Evolutionary conservation across 495 filamentous ascomycete genomes (phyloP).

Genomic region (Xylaria longipes): DNA sequence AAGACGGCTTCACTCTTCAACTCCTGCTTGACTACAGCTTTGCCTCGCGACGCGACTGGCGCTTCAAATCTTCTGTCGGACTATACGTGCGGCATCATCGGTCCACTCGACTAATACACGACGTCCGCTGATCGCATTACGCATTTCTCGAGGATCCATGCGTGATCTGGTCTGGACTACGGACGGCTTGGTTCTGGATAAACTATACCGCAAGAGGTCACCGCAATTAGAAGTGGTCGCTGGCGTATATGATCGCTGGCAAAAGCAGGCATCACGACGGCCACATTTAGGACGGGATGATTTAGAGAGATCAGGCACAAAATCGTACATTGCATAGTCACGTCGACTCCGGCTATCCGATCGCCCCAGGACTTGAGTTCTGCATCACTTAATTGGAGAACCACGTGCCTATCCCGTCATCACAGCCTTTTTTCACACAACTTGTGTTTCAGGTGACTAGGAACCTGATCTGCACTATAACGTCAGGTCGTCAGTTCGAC

Average conservation of each 20-base stretch:
- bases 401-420: conserved; percentile 15
- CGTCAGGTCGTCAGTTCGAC: background rate
- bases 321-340: conserved; percentile 5
- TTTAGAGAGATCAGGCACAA: conserved; percentile 11
- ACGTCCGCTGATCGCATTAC: background rate
- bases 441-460: conserved; percentile 30
- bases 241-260: conserved; percentile 16
- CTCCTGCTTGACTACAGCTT: background rate
- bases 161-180: background rate
- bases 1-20: background rate
- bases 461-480: conserved; percentile 3
- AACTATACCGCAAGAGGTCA: background rate
- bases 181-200: background rate
- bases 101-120: background rate
- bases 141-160: background rate
- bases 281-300: background rate
- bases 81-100: conserved; percentile 8
- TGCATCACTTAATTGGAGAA: background rate
- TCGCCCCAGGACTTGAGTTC: background rate
- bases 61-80: background rate
- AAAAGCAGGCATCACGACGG: background rate
- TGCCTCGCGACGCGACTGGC: background rate
- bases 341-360: background rate
- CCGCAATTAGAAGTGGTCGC: background rate
- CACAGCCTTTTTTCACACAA: conserved; percentile 23